Evolutionary conservation across 2,329 filamentous ascomycete species (phyloP).

Genomic region (Microsporum ferrugineum): DNA sequence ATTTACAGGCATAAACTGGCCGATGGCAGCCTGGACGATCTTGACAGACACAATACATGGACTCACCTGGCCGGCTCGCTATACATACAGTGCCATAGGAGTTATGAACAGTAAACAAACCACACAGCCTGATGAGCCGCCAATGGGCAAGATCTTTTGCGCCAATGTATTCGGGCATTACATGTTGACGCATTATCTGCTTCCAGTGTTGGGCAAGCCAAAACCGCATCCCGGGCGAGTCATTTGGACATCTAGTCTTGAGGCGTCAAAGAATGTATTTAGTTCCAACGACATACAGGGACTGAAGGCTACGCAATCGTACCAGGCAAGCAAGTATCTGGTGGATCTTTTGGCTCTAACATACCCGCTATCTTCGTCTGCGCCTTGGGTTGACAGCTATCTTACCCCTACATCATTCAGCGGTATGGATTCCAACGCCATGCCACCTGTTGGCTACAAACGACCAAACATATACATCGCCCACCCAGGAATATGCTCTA

Average conservation of each 20-base stretch:
- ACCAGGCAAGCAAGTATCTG: slow-evolving; percentile 78
- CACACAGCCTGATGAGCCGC: slow-evolving; percentile 38
- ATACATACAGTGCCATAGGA: slow-evolving; percentile 55
- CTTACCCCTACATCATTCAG: slow-evolving; percentile 28
- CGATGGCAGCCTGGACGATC: slow-evolving; percentile 43
- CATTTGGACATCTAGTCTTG: slow-evolving; percentile 78
- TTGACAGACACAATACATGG: slow-evolving; percentile 55
- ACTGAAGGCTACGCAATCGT: slow-evolving; percentile 51
- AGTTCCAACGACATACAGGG: slow-evolving; percentile 64
- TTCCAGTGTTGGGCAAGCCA: slow-evolving; percentile 53
- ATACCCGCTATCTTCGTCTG: slow-evolving; percentile 52
- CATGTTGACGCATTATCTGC: slow-evolving; percentile 67
- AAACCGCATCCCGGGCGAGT: slow-evolving; percentile 49
- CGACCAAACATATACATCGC: slow-evolving; percentile 61
- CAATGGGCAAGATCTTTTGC: slow-evolving; percentile 71
- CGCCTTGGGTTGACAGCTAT: slow-evolving; percentile 47
- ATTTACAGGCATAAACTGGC: slow-evolving; percentile 69
- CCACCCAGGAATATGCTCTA: slow-evolving; percentile 80
- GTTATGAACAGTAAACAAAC: slow-evolving; percentile 45
- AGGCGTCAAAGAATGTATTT: slow-evolving; percentile 51
- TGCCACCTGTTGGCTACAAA: slow-evolving; percentile 16
- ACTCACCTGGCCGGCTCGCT: slow-evolving; percentile 60
- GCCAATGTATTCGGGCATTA: slow-evolving; percentile 96
- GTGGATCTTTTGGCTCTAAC: slow-evolving; percentile 77
- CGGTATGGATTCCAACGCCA: slow-evolving; percentile 17